Evolutionary conservation across 2,329 filamentous ascomycete species (phyloP).

Genomic region (Nemania bipapillata): DNA sequence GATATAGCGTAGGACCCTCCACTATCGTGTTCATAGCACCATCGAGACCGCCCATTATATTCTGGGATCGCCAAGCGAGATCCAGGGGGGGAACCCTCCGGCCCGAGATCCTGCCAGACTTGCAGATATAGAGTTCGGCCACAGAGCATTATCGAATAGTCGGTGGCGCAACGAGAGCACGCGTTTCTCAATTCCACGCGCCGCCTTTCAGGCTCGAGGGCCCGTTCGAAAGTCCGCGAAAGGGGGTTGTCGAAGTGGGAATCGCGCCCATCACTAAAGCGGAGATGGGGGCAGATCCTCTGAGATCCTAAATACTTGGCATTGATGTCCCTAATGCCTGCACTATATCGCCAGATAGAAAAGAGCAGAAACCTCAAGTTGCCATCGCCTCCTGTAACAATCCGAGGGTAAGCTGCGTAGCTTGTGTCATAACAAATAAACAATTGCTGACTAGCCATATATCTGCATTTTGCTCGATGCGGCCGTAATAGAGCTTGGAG

Average conservation of each 20-base stretch:
- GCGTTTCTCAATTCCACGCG: background rate
- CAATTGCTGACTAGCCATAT: too few relatives aligned
- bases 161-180: slow-evolving; percentile 12
- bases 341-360: slow-evolving; percentile 18
- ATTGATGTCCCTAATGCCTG: background rate
- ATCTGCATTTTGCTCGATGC: background rate
- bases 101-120: slow-evolving; percentile 27
- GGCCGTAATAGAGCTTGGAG: slow-evolving; percentile 12
- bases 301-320: background rate
- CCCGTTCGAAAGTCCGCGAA: background rate
- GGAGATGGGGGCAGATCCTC: slow-evolving; percentile 14
- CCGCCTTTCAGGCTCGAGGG: background rate
- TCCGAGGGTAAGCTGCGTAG: slow-evolving; percentile 18
- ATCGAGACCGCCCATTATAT: background rate
- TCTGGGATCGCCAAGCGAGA: slow-evolving; percentile 14
- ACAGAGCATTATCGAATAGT: slow-evolving; percentile 6
- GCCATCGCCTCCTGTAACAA: slow-evolving; percentile 9
- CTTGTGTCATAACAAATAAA: background rate
- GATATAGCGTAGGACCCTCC: background rate
- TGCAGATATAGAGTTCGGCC: background rate
- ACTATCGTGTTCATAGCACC: background rate
- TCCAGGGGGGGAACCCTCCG: slow-evolving; percentile 13
- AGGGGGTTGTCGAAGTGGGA: background rate
- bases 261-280: background rate
- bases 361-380: slow-evolving; percentile 15